Conservation (phyloP, 495 filamentous ascomycete species). For the Xylaria castorea region DNA sequence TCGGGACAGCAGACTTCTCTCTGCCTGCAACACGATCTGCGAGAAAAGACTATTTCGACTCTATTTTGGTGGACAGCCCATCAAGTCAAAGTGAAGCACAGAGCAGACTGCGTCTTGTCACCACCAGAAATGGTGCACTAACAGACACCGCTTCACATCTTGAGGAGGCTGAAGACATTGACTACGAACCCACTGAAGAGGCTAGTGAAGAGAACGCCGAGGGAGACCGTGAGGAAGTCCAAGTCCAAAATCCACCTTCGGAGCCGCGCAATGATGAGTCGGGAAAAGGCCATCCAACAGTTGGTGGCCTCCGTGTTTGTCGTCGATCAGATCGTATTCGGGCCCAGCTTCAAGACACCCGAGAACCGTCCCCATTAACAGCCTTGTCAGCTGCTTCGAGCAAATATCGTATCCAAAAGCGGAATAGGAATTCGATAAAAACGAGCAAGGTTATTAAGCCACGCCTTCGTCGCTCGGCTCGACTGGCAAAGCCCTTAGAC, state of each 20-base stretch:
- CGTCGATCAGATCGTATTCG: slow-evolving; percentile 26
- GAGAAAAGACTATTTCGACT: slow-evolving; percentile 14
- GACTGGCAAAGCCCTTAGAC: slow-evolving; percentile 36
- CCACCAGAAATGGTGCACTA: neutral
- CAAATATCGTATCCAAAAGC: slow-evolving; percentile 11
- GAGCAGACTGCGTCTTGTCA: slow-evolving; percentile 1
- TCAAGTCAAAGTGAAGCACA: slow-evolving; percentile 2
- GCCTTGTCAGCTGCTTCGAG: neutral
- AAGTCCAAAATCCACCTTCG: neutral
- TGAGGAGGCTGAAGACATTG: slow-evolving; percentile 13
- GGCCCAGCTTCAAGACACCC: slow-evolving; percentile 6
- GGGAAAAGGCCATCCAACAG: slow-evolving; percentile 16
- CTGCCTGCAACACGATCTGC: slow-evolving; percentile 10
- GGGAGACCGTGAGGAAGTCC: neutral
- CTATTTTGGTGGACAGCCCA: slow-evolving; percentile 8
- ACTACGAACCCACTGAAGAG: slow-evolving; percentile 7
- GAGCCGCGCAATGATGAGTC: neutral
- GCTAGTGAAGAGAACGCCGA: neutral
- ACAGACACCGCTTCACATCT: neutral
- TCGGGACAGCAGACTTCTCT: slow-evolving; percentile 10
- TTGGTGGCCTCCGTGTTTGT: slow-evolving; percentile 19
- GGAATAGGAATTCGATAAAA: neutral
- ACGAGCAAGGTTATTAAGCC: neutral
- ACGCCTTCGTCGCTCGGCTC: slow-evolving; percentile 33
- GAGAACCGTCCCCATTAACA: slow-evolving; percentile 17